Percentiles rank a stretch among this genome's conserved stretches.
Evolutionary conservation across 495 filamentous ascomycete species (phyloP).

Genomic region (Hypoxylon fuscum): DNA sequence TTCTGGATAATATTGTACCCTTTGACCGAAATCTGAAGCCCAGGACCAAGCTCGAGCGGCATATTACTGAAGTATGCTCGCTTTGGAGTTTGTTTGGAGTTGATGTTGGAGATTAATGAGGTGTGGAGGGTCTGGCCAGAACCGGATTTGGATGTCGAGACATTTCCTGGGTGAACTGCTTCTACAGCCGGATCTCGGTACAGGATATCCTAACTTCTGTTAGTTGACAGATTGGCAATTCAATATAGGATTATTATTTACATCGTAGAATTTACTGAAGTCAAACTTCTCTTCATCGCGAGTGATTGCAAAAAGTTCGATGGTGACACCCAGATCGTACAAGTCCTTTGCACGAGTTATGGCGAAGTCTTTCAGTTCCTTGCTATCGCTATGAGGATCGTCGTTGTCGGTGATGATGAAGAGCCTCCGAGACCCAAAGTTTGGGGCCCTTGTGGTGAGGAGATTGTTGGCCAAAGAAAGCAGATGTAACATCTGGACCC

Average conservation of each 20-base stretch:
- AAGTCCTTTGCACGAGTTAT: conserved; percentile 91
- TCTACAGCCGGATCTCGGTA: conserved; percentile 72
- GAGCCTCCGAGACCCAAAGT: conserved; percentile 88
- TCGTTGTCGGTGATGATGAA: conserved; percentile 98
- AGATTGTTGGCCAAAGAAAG: conserved; percentile 96
- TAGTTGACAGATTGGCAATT: conserved; percentile 28
- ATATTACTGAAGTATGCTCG: conserved; percentile 86
- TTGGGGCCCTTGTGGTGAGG: conserved; percentile 93
- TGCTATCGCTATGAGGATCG: conserved; percentile 79
- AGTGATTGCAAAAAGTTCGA: conserved; percentile 94
- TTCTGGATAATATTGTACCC: conserved; percentile 89
- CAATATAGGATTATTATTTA: conserved; percentile 47
- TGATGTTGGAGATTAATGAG: conserved; percentile 87
- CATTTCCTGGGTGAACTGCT: conserved; percentile 57
- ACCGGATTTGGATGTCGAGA: conserved; percentile 61
- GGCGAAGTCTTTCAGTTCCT: conserved; percentile 74
- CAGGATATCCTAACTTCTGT: conserved; percentile 73
- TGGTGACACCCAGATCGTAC: conserved; percentile 91
- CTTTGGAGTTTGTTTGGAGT: conserved; percentile 88
- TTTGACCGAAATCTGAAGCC: conserved; percentile 86
- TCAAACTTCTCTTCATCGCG: conserved; percentile 79
- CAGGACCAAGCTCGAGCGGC: conserved; percentile 85
- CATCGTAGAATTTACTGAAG: conserved; percentile 89
- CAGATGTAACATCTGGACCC: conserved; percentile 85
- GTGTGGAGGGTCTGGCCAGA: conserved; percentile 84